These are phyloP conservation scores for Lasiosphaeris hirsuta DNA, from an alignment of 495 filamentous ascomycete species.

Conservation along the genomic window DNA sequence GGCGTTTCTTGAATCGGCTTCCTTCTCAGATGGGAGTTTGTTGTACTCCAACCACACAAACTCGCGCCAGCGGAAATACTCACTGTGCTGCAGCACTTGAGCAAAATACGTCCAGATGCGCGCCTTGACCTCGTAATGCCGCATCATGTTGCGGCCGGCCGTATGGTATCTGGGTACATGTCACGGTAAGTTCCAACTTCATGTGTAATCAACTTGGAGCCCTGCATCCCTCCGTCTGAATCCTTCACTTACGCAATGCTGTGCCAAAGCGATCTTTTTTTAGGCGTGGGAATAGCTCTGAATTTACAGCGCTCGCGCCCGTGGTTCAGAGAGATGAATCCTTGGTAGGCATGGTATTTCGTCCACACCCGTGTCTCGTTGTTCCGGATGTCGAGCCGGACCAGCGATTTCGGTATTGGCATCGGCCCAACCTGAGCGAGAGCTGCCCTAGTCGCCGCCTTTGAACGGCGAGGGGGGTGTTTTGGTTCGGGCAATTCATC, in stretches of 20 bases:
- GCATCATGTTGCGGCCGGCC: background rate
- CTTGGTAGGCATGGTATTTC: background rate
- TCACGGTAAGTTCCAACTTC: background rate
- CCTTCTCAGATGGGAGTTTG: background rate
- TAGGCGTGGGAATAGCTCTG: background rate
- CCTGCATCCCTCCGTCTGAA: background rate
- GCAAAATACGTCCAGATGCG: background rate
- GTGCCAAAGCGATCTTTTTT: background rate
- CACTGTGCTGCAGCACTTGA: background rate
- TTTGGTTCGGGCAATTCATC: no score
- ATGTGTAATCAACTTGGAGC: no score
- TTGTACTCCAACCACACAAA: background rate
- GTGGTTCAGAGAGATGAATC: background rate
- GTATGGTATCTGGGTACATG: background rate
- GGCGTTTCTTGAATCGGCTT: background rate
- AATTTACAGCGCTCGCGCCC: background rate
- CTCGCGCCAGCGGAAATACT: background rate
- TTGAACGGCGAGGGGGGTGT: no score
- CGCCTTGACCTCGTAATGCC: background rate
- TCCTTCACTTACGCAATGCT: background rate
- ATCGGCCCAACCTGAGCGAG: slow-evolving; percentile 19
- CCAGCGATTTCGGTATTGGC: background rate
- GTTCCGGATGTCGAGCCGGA: background rate
- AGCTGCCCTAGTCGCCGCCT: background rate
- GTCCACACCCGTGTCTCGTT: background rate